Evolutionary conservation across 177 flowering plant species (phyloP).

Genomic region (Vitis hybrid): DNA sequence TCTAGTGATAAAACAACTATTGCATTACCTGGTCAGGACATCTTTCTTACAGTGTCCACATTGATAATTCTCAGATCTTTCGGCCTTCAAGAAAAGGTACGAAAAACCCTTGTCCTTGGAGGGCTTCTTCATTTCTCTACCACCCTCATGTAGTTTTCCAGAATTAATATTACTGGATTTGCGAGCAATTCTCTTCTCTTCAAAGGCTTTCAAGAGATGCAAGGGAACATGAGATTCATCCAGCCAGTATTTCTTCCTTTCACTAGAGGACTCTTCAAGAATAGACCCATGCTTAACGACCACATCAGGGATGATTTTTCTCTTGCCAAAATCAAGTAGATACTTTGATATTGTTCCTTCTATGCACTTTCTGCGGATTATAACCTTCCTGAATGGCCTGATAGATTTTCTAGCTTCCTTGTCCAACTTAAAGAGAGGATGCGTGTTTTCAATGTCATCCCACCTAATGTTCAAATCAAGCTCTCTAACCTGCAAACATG

Average conservation of each 20-base stretch:
- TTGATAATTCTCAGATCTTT: constrained; percentile 48
- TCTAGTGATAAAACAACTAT: neutral
- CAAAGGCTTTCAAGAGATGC: constrained; percentile 78
- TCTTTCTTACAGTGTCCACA: constrained; percentile 90
- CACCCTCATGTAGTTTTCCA: constrained; percentile 26
- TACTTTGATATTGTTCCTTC: constrained; percentile 62
- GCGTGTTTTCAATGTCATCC: constrained; percentile 74
- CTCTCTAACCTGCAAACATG: constrained; percentile 70
- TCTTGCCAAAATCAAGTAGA: constrained; percentile 96
- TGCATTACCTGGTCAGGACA: constrained; percentile 65
- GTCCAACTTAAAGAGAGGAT: constrained; percentile 39
- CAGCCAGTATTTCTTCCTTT: constrained; percentile 87
- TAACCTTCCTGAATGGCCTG: constrained; percentile 76
- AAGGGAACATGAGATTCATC: constrained; percentile 80
- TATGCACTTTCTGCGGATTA: constrained; percentile 61
- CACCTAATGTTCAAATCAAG: constrained; percentile 70
- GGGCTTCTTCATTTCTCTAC: constrained; percentile 28
- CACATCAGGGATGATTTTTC: constrained; percentile 75
- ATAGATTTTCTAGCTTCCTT: constrained; percentile 60
- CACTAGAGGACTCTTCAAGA: constrained; percentile 65
- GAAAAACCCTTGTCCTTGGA: constrained; percentile 48
- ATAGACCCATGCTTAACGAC: constrained; percentile 62
- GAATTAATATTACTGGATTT: constrained; percentile 35
- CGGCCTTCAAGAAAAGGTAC: constrained; percentile 68
- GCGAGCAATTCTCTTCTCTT: constrained; percentile 70